These are phyloP conservation scores for Ogataea allantospora DNA, from an alignment of 805 yeast species.

Conservation along the genomic window DNA sequence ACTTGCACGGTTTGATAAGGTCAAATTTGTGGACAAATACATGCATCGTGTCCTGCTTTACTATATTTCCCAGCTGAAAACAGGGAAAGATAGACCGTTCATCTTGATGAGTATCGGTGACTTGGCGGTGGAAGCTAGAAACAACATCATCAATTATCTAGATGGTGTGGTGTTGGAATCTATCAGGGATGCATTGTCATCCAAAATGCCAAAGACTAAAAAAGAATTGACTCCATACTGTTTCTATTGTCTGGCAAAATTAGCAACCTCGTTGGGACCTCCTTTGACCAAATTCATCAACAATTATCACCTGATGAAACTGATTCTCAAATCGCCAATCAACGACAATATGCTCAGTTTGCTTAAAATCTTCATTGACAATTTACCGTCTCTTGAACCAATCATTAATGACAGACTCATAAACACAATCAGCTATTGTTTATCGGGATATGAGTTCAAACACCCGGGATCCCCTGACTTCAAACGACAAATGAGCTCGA, in stretches of 20 bases:
- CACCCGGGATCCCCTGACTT: constrained; percentile 86
- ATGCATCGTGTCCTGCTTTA: constrained; percentile 76
- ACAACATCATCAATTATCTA: constrained; percentile 81
- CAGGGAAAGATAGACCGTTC: constrained; percentile 67
- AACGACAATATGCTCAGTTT: constrained; percentile 82
- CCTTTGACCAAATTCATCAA: constrained; percentile 88
- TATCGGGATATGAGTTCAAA: constrained; percentile 77
- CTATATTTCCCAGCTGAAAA: constrained; percentile 74
- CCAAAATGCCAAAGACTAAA: constrained; percentile 57
- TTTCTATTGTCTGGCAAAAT: constrained; percentile 82
- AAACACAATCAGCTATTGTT: constrained; percentile 66
- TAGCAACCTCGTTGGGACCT: constrained; percentile 89
- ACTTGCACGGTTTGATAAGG: constrained; percentile 74
- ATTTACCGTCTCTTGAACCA: constrained; percentile 78
- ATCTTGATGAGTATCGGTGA: constrained; percentile 82
- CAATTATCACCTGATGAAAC: constrained; percentile 67
- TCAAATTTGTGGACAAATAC: constrained; percentile 73
- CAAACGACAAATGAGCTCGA: constrained; percentile 53
- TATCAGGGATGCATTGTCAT: constrained; percentile 72
- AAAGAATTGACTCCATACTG: constrained; percentile 81
- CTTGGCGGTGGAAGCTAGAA: constrained; percentile 74
- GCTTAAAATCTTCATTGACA: constrained; percentile 59
- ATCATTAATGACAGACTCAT: constrained; percentile 70
- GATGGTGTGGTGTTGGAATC: constrained; percentile 87
- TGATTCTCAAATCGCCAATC: constrained; percentile 78